Evolutionary conservation across 2,329 filamentous ascomycete genomes (phyloP).

Genomic region (Aureobasidium sp.): DNA sequence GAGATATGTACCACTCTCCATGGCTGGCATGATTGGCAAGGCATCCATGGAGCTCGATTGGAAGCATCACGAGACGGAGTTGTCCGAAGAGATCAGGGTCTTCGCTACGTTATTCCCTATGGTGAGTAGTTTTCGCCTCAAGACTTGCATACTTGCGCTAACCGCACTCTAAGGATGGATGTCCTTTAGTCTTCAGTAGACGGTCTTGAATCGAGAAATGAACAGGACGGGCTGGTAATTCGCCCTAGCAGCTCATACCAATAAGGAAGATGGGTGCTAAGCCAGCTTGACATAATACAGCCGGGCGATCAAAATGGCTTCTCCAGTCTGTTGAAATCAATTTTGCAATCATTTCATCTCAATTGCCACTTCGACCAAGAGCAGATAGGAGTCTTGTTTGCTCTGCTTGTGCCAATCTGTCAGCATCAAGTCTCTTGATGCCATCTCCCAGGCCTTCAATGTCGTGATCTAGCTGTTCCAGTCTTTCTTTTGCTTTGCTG

Average conservation of each 20-base stretch:
- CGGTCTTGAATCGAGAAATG: neutral
- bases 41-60: conserved; percentile 66
- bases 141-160: no score
- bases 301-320: neutral
- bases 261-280: neutral
- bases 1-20: conserved; percentile 30
- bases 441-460: conserved; percentile 34
- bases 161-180: conserved; percentile 1
- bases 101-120: conserved; percentile 97
- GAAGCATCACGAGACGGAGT: conserved; percentile 77
- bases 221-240: no score
- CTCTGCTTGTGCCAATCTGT: conserved; percentile 21
- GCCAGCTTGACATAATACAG: no score
- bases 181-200: neutral
- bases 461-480: conserved; percentile 32
- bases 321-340: neutral
- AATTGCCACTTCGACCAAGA: no score
- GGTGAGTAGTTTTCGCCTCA: no score
- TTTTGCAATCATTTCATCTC: no score
- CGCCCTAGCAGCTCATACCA: no score
- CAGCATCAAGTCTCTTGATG: conserved; percentile 30
- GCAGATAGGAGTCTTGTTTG: conserved; percentile 20
- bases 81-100: conserved; percentile 91
- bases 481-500: conserved; percentile 22
- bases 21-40: conserved; percentile 10